These are phyloP conservation scores for Plasmodium knowlesi DNA, from an alignment of 169 alveolate species.

Conservation along the genomic window DNA sequence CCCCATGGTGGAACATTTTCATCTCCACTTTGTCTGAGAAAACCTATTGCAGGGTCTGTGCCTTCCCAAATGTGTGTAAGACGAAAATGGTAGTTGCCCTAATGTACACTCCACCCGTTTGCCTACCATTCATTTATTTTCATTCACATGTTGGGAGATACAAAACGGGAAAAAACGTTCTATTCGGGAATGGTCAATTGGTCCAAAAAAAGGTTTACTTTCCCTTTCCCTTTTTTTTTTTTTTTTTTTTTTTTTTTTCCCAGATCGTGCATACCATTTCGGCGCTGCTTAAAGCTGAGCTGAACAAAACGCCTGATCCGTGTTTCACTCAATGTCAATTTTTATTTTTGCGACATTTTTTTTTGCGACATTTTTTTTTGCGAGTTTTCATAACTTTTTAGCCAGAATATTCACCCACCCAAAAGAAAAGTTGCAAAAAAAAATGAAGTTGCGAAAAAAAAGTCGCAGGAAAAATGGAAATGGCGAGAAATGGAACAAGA, in stretches of 20 bases:
- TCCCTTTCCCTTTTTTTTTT: slow-evolving; percentile 9
- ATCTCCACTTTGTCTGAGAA: background rate
- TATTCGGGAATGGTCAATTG: background rate
- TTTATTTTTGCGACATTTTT: background rate
- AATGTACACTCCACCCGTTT: background rate
- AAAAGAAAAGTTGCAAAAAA: background rate
- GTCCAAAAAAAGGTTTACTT: background rate
- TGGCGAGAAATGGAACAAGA: background rate
- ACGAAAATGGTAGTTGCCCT: background rate
- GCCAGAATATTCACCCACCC: background rate
- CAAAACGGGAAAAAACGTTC: background rate
- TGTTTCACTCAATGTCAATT: background rate
- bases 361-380: background rate
- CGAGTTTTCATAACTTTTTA: background rate
- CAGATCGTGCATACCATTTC: background rate
- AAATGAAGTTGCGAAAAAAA: background rate
- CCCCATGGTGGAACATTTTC: background rate
- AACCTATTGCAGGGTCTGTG: background rate
- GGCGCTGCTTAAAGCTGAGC: background rate
- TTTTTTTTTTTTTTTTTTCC: background rate
- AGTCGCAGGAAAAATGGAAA: background rate
- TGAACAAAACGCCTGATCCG: background rate
- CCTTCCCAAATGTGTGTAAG: background rate
- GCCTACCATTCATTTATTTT: background rate
- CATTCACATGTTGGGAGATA: background rate